Base-by-base conservation (phyloP, 139 green algal species). In the Edaphochlamys debaryana region DNA sequence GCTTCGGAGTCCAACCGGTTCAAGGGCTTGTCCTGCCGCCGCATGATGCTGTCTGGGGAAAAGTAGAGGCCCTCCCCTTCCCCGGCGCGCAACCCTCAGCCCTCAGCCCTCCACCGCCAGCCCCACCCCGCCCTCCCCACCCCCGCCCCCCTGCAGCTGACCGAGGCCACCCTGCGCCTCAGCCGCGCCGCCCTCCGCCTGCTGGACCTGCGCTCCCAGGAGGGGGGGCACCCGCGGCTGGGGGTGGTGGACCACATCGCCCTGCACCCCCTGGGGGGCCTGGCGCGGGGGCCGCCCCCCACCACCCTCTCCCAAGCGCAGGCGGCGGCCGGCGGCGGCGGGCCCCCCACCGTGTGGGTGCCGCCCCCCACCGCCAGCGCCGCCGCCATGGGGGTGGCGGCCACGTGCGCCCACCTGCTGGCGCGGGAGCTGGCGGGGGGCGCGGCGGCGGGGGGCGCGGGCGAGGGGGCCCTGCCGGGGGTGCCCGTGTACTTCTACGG, bases 181-280 rank as follows among this genome's bases (percentile, higher is more conserved):
- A 83, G 87, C 1, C 58, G 69, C 7, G 73, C 80, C 15, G 93
- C 93, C 32, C 67, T 96, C 36, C 22, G 19, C 11, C 80, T 74
- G 7, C 69, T 97, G 0, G 93, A 97, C 79, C 79, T 98, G 48
- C 75, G 74, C 20, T 11, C 52, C 29, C 94, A 98, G 70, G 45
- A 37, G 2, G 95, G 91, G 56, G 89, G 77, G 2, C 95, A 98
- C 80, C 95, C 95, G 8, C 89, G 95, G 15, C 85, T 98, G 22
- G 95, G 95, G 5, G 80, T 87, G 0, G 85, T 98, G 7, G 95
- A 98, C 85, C 94, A 98, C 80, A 90, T 98, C 25, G 91, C 86
- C 1, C 86, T 94, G 40, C 91, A 96, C 82, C 95, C 94, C 5
- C 84, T 98, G 45, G 82, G 77, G 3, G 23, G 45, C 58, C 45